A percentile compares a stretch with the other conserved stretches of the same genome.
Evolutionary conservation across 163 green algal species (phyloP).

Genomic region (Chlorella variabilis): DNA sequence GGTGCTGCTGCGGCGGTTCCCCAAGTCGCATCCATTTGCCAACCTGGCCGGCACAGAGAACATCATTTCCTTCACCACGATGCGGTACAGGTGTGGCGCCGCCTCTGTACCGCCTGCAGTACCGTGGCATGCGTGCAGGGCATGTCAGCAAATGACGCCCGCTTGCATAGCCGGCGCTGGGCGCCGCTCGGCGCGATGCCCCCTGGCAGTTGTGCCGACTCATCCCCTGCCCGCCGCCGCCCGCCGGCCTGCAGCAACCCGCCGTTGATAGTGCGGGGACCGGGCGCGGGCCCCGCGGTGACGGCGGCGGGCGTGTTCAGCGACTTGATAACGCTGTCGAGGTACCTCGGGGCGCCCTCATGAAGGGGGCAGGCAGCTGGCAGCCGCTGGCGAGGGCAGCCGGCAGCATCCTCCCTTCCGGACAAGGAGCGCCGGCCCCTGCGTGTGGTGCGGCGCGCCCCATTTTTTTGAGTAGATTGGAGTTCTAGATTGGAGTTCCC

Average conservation of each 20-base stretch:
- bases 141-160: too few relatives aligned
- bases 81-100: constrained; percentile 66
- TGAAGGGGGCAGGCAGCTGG: constrained; percentile 1
- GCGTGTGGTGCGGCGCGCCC: too few relatives aligned
- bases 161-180: too few relatives aligned
- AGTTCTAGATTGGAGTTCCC: too few relatives aligned
- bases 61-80: constrained; percentile 88
- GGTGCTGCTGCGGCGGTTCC: constrained; percentile 50
- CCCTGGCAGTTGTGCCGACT: neutral
- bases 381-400: too few relatives aligned
- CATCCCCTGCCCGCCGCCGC: neutral
- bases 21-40: constrained; percentile 83
- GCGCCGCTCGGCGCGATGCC: neutral
- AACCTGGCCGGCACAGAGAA: constrained; percentile 87
- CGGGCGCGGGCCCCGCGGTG: constrained; percentile 89
- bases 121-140: neutral
- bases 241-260: constrained; percentile 29
- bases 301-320: constrained; percentile 92
- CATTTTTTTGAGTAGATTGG: too few relatives aligned
- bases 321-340: constrained; percentile 82
- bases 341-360: constrained; percentile 49
- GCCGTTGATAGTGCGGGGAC: constrained; percentile 87
- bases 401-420: too few relatives aligned
- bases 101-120: neutral
- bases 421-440: too few relatives aligned